Evolutionary conservation across 2,329 filamentous ascomycete species (phyloP).

Genomic region (Colletotrichum sansevieriae): DNA sequence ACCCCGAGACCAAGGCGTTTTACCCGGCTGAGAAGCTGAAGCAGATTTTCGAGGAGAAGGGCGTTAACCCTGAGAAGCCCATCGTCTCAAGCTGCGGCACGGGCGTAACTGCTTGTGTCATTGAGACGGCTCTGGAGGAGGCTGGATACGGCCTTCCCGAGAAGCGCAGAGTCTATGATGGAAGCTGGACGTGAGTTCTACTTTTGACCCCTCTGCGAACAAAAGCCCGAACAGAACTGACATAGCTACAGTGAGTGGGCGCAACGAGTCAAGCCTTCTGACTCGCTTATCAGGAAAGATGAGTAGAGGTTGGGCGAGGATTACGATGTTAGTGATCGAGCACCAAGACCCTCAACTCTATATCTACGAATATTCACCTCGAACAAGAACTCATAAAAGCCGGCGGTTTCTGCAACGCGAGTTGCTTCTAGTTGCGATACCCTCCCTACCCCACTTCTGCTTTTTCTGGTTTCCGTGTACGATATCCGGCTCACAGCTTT

Average conservation of each 20-base stretch:
- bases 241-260: conserved; percentile 71
- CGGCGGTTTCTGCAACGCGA: conserved; percentile 27
- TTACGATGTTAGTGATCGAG: background rate
- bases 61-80: conserved; percentile 82
- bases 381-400: conserved; percentile 35
- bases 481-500: conserved; percentile 41
- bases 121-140: conserved; percentile 87
- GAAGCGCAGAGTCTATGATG: conserved; percentile 87
- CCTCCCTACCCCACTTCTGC: conserved; percentile 42
- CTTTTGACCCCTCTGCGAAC: no score
- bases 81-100: conserved; percentile 93
- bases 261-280: conserved; percentile 71
- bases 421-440: conserved; percentile 44
- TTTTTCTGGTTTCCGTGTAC: conserved; percentile 41
- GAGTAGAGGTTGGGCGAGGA: conserved; percentile 56
- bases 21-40: conserved; percentile 78
- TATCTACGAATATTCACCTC: conserved; percentile 37
- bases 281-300: conserved; percentile 72
- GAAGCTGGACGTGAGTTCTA: conserved; percentile 91
- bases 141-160: conserved; percentile 78
- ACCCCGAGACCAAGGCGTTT: conserved; percentile 85
- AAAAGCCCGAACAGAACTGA: conserved; percentile 15
- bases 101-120: conserved; percentile 90
- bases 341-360: conserved; percentile 34
- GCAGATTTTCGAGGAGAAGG: conserved; percentile 82